Percentiles rank a stretch among this genome's conserved stretches.
These are phyloP conservation scores for Pleurotus ostreatus DNA, from an alignment of 768 basidiomycete species.

Conservation along the genomic window DNA sequence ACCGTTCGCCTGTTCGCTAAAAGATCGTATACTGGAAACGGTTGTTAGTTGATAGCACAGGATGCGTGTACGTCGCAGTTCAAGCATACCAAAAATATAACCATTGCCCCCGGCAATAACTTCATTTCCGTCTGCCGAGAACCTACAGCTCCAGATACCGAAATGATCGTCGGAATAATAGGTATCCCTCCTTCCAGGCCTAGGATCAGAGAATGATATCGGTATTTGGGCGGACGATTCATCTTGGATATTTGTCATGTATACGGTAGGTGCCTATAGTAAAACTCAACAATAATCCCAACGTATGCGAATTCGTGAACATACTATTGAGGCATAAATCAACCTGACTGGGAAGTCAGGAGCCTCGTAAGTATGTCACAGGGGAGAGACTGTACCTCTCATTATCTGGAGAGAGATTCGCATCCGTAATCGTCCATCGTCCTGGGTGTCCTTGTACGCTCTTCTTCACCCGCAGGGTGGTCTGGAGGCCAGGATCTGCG, in stretches of 20 bases:
- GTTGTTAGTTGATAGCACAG: constrained; percentile 2
- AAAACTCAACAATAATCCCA: constrained; percentile 8
- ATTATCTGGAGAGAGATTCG: constrained; percentile 85
- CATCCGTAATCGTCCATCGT: constrained; percentile 94
- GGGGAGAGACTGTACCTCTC: constrained; percentile 48
- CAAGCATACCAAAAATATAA: constrained; percentile 60
- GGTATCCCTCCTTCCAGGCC: constrained; percentile 19
- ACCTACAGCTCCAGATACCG: constrained; percentile 91
- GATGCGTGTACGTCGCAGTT: not conserved
- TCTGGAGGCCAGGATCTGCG: constrained; percentile 27
- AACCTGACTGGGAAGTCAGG: constrained; percentile 44
- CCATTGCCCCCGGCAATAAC: constrained; percentile 90
- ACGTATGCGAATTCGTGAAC: constrained; percentile 13
- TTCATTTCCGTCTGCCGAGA: constrained; percentile 95
- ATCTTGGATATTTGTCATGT: constrained; percentile 72
- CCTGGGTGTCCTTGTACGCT: constrained; percentile 74
- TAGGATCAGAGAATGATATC: constrained; percentile 52
- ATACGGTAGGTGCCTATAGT: constrained; percentile 62
- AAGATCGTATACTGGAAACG: constrained; percentile 79
- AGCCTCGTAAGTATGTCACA: no score
- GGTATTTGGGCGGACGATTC: constrained; percentile 57
- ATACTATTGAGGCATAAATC: constrained; percentile 89
- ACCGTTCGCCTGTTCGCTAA: constrained; percentile 74
- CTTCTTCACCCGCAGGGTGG: constrained; percentile 46
- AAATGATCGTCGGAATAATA: constrained; percentile 45